Conservation (phyloP, 2,329 filamentous ascomycete genomes). For the Pyrenochaeta sp. region DNA sequence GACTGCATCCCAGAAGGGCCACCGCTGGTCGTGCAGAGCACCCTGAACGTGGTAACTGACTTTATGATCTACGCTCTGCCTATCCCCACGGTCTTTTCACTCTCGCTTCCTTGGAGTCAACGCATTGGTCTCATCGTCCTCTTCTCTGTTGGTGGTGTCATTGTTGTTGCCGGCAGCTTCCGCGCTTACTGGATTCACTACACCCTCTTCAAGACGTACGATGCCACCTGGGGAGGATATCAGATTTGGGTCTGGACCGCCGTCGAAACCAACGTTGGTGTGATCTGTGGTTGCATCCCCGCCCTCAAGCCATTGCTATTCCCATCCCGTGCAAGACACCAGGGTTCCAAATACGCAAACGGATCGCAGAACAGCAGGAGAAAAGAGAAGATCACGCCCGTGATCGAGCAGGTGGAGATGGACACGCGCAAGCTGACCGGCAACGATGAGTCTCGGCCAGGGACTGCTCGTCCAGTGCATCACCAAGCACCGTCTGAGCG, state of each 20-base stretch:
- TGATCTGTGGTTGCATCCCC: slow-evolving; percentile 55
- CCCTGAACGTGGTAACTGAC: slow-evolving; percentile 56
- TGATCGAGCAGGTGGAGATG: slow-evolving; percentile 44
- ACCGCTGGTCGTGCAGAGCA: slow-evolving; percentile 51
- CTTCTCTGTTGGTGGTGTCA: slow-evolving; percentile 54
- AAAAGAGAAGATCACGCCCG: slow-evolving; percentile 41
- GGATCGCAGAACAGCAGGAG: slow-evolving; percentile 41
- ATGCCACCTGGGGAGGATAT: slow-evolving; percentile 56
- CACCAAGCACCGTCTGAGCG: slow-evolving; percentile 28
- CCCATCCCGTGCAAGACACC: slow-evolving; percentile 38
- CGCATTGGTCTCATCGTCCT: slow-evolving; percentile 54
- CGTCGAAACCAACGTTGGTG: slow-evolving; percentile 53
- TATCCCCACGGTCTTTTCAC: slow-evolving; percentile 55
- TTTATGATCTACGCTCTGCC: slow-evolving; percentile 56
- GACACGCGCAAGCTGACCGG: slow-evolving; percentile 41
- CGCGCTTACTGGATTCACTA: slow-evolving; percentile 58
- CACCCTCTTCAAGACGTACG: slow-evolving; percentile 53
- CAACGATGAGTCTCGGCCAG: slow-evolving; percentile 32
- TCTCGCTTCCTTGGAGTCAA: slow-evolving; percentile 54
- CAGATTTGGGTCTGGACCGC: slow-evolving; percentile 54
- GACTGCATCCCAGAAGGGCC: slow-evolving; percentile 56
- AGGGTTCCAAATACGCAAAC: slow-evolving; percentile 40
- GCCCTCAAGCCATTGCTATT: slow-evolving; percentile 53
- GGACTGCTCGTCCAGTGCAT: slow-evolving; percentile 25
- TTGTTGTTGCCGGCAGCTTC: slow-evolving; percentile 56